Evolutionary conservation across 306 rosid species (phyloP).

Genomic region (Quercus suber): DNA sequence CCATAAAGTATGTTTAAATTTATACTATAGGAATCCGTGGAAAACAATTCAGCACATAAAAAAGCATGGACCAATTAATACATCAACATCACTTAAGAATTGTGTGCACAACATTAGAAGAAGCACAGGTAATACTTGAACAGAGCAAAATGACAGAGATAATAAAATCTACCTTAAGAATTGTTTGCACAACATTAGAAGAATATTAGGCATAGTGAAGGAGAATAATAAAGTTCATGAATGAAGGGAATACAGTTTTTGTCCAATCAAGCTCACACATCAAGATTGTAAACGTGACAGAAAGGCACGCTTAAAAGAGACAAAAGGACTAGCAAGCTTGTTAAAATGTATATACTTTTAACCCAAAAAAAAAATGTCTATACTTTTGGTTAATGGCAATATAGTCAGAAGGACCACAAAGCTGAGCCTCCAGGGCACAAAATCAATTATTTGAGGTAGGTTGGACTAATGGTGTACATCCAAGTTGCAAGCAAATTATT

Average conservation of each 20-base stretch:
- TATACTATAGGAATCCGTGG: constrained; percentile 83
- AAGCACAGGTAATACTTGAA: background rate
- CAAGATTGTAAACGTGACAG: background rate
- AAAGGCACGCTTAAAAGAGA: background rate
- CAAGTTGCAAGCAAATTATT: background rate
- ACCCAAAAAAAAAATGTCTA: background rate
- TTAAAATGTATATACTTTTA: too few relatives aligned
- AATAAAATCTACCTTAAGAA: constrained; percentile 63
- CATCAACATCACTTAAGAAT: background rate
- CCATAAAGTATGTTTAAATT: constrained; percentile 69
- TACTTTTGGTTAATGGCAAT: background rate
- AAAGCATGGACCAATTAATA: background rate
- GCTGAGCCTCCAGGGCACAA: background rate
- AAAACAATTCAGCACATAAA: background rate
- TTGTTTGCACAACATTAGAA: constrained; percentile 87
- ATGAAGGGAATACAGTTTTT: background rate
- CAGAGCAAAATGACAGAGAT: background rate
- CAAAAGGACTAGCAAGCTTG: too few relatives aligned
- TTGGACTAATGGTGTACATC: background rate
- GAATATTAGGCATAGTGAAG: constrained; percentile 23
- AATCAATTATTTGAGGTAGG: background rate
- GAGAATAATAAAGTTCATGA: background rate
- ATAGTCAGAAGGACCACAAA: background rate
- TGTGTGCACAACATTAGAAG: too few relatives aligned
- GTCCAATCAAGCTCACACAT: background rate